These are phyloP conservation scores for Pulveroboletus sp. DNA, from an alignment of 768 basidiomycete genomes.

Conservation along the genomic window DNA sequence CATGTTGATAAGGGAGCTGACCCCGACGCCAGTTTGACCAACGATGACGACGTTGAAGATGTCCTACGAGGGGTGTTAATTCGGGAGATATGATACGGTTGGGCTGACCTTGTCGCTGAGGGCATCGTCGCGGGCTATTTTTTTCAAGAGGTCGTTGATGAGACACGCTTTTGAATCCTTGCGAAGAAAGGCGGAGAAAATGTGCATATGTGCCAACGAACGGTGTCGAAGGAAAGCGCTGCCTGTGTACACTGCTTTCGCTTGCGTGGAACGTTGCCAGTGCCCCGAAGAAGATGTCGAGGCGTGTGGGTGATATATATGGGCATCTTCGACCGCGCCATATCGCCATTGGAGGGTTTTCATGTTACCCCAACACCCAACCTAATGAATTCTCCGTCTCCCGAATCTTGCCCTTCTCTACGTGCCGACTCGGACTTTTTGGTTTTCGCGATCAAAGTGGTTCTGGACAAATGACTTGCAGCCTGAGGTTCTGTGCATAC, in stretches of 20 bases:
- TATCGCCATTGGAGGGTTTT: too few relatives aligned
- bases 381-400: too few relatives aligned
- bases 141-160: constrained; percentile 23
- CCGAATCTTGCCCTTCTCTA: too few relatives aligned
- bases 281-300: too few relatives aligned
- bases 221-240: constrained; percentile 7
- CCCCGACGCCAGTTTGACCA: constrained; percentile 33
- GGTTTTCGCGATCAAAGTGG: too few relatives aligned
- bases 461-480: too few relatives aligned
- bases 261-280: too few relatives aligned
- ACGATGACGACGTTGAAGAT: constrained; percentile 30
- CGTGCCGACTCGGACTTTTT: too few relatives aligned
- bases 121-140: constrained; percentile 19
- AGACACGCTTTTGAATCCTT: constrained; percentile 25
- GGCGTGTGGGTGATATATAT: too few relatives aligned
- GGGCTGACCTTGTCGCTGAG: constrained; percentile 23
- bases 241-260: constrained; percentile 14
- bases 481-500: too few relatives aligned
- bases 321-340: too few relatives aligned
- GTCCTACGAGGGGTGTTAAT: constrained; percentile 17
- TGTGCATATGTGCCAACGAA: constrained; percentile 22
- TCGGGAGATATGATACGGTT: neutral
- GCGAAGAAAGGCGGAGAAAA: constrained; percentile 26
- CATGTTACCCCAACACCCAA: too few relatives aligned
- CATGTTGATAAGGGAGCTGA: constrained; percentile 43